Evolutionary conservation across 352 stramenopile species (phyloP).

Genomic region (Phytophthora palmivora): DNA sequence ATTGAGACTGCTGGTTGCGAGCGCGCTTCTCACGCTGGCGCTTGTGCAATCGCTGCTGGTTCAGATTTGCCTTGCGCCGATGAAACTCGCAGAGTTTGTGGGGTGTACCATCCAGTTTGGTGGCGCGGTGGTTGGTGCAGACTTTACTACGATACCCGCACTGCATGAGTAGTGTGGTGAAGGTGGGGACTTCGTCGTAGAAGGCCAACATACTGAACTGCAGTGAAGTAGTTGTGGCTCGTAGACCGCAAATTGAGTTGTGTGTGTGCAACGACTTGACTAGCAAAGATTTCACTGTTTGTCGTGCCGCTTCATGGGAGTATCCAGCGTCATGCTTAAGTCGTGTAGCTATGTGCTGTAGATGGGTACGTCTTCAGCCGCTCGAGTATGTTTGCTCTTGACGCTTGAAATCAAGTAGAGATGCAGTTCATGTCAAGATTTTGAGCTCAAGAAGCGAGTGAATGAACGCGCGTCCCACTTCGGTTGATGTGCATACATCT

Average conservation of each 20-base stretch:
- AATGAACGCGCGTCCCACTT: too few relatives aligned
- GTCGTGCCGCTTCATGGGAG: not conserved
- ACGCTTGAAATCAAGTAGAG: too few relatives aligned
- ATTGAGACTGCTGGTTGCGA: constrained; percentile 3
- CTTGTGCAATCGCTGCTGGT: constrained; percentile 57
- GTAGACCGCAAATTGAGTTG: constrained; percentile 26
- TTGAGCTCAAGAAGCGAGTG: too few relatives aligned
- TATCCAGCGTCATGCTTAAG: too few relatives aligned
- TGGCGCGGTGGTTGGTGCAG: constrained; percentile 52
- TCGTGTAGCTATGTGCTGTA: too few relatives aligned
- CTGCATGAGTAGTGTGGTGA: constrained; percentile 30
- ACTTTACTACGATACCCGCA: constrained; percentile 62
- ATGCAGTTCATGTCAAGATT: too few relatives aligned
- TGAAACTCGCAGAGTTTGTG: constrained; percentile 72
- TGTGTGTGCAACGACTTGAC: constrained; percentile 5
- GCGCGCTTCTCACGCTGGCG: constrained; percentile 33
- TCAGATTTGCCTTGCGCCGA: constrained; percentile 60
- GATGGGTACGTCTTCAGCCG: too few relatives aligned
- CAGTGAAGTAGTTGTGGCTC: constrained; percentile 11
- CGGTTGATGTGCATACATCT: too few relatives aligned
- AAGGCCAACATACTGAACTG: constrained; percentile 22
- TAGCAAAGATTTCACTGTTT: constrained; percentile 9
- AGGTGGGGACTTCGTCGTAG: constrained; percentile 26
- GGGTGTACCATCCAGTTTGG: constrained; percentile 55
- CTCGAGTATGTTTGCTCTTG: too few relatives aligned